Conservation (phyloP, 371 early-diverging fungal species). For the Gilbertella persicaria region DNA sequence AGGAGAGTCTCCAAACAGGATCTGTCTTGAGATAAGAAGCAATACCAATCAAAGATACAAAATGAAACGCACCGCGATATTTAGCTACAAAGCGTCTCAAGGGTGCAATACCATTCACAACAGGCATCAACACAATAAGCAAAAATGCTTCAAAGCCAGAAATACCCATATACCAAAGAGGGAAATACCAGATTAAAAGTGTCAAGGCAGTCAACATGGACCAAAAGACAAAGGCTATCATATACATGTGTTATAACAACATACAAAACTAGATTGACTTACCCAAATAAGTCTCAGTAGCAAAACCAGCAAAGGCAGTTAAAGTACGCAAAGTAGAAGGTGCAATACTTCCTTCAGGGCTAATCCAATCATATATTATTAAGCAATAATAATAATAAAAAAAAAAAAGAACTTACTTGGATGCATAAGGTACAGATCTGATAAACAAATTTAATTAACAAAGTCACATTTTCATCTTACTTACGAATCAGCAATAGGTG, state of each 20-base stretch:
- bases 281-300: slow-evolving; percentile 62
- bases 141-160: slow-evolving; percentile 80
- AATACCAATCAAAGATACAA: slow-evolving; percentile 64
- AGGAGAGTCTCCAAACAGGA: slow-evolving; percentile 63
- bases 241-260: too few species aligned
- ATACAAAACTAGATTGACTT: slow-evolving; percentile 10
- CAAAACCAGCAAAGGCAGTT: slow-evolving; percentile 34
- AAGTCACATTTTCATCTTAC: neutral
- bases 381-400: slow-evolving; percentile 6
- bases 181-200: slow-evolving; percentile 79
- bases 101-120: slow-evolving; percentile 63
- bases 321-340: slow-evolving; percentile 33
- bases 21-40: slow-evolving; percentile 58
- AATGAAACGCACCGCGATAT: slow-evolving; percentile 61
- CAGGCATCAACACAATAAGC: slow-evolving; percentile 61
- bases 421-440: slow-evolving; percentile 19
- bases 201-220: slow-evolving; percentile 76
- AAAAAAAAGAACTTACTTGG: slow-evolving; percentile 23
- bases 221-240: slow-evolving; percentile 75
- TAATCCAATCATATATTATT: slow-evolving; percentile 9
- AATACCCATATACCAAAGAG: slow-evolving; percentile 85
- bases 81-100: slow-evolving; percentile 57
- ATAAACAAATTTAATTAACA: too few species aligned
- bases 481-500: slow-evolving; percentile 23
- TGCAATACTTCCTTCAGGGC: slow-evolving; percentile 43